Evolutionary conservation across 169 alveolate genomes (phyloP), one percentile per base, ranked within the genome.

Genomic region (Cardiosporidium cionae): DNA sequence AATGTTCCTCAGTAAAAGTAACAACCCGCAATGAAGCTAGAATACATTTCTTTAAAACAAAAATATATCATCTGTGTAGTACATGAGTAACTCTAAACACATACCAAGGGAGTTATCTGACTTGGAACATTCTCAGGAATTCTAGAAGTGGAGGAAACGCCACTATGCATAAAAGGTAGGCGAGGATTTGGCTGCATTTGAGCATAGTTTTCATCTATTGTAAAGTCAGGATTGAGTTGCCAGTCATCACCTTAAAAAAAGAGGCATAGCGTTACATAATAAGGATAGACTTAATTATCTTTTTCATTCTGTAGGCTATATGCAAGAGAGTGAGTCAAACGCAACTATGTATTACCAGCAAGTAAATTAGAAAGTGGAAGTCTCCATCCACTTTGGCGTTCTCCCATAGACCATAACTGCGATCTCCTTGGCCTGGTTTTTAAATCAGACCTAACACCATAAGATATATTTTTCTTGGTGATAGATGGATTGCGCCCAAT

Each of bases 401-500:
- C 76, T 23, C 82, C 78, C 70, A 70, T 69, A 64, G 25, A 32
- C 58, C 31, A 68, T n/a, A 36, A 53, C 22, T 71, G 44, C 0
- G 25, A n/a, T 32, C 29, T 23, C 3, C 27, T 0, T 1, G 65
- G 72, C 5, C 35, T 29, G 27, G 32, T 27, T n/a, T 29, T 25
- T 0, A 0, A 5, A 3, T 16, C 22, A 9, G 2, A 28, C 0
- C 31, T 29, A 5, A 23, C 68, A 1, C 70, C 34, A 68, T 77
- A 34, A 5, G n/a, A 6, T 0, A 34, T 80, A 71, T 88, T 87
- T 81, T 90, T 79, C 82, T 89, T 89, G 9, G 90, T 87, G 32
- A 87, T 85, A 7, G 89, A 85, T 1, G 94, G 95, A 71, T 90
- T 88, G 67, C 80, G 70, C n/a, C 90, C 88, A 32, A 86, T 76